Percentiles rank a stretch among this genome's conserved stretches.
These are phyloP conservation scores for Blastobotrys capitulatus DNA, from an alignment of 1,139 yeast genomes.

Conservation along the genomic window DNA sequence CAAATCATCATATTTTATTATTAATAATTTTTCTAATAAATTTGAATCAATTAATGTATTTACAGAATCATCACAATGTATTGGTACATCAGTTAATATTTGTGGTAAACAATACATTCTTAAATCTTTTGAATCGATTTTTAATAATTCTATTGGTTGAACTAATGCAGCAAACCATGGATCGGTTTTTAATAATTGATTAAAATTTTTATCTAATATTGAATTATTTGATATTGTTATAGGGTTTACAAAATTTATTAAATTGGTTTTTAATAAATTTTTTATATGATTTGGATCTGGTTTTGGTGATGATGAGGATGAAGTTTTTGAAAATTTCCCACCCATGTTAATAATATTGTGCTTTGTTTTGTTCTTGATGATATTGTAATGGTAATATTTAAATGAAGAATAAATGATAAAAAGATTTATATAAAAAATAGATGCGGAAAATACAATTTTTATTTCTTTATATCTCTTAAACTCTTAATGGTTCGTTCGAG, in stretches of 20 bases:
- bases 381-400: too few species aligned
- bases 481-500: too few species aligned
- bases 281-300: neutral
- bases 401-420: too few species aligned
- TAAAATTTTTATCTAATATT: neutral
- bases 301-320: too few species aligned
- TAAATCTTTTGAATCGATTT: neutral
- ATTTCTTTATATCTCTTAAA: too few species aligned
- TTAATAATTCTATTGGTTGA: neutral
- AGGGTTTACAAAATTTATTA: neutral
- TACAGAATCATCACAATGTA: neutral
- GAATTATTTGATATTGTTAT: neutral
- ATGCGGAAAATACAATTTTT: too few species aligned
- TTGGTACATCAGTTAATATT: neutral
- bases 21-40: neutral
- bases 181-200: neutral
- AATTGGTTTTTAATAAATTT: neutral
- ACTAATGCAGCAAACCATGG: neutral
- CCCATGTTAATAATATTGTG: too few species aligned
- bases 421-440: too few species aligned
- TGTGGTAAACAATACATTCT: conserved; percentile 1
- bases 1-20: neutral
- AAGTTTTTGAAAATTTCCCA: too few species aligned
- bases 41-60: neutral
- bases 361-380: too few species aligned